Evolutionary conservation across 768 basidiomycete species (phyloP).

Genomic region (Hebeloma cylindrosporum): DNA sequence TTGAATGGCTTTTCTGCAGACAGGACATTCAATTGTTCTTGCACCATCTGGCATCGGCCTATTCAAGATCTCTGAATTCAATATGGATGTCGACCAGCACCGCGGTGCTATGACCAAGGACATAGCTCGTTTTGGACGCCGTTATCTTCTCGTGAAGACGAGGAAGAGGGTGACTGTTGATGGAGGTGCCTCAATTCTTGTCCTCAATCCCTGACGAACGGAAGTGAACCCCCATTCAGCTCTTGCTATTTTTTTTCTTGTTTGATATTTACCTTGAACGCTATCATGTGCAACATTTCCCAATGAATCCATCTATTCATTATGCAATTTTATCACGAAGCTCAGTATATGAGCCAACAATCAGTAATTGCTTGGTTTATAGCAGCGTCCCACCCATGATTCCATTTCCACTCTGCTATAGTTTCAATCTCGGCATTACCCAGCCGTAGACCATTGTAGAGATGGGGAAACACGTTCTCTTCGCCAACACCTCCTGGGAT

Average conservation of each 20-base stretch:
- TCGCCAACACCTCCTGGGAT: slow-evolving; percentile 43
- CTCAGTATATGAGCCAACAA: slow-evolving; percentile 27
- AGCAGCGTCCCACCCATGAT: slow-evolving; percentile 19
- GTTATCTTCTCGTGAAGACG: slow-evolving; percentile 61
- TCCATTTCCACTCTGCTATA: slow-evolving; percentile 27
- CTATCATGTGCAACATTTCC: too few species aligned
- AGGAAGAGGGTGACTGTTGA: slow-evolving; percentile 60
- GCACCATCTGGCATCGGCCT: slow-evolving; percentile 61
- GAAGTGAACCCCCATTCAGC: too few species aligned
- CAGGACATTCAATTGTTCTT: slow-evolving; percentile 68
- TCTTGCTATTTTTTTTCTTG: too few species aligned
- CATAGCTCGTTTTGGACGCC: slow-evolving; percentile 53
- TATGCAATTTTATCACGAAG: not conserved
- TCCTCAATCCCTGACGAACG: too few species aligned
- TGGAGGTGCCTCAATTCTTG: slow-evolving; percentile 62
- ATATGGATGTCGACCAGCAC: too few species aligned
- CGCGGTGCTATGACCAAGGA: too few species aligned
- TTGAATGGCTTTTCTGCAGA: slow-evolving; percentile 38
- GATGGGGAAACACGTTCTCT: slow-evolving; percentile 52
- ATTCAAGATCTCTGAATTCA: slow-evolving; percentile 23
- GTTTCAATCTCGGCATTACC: slow-evolving; percentile 48
- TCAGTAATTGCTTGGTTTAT: slow-evolving; percentile 21
- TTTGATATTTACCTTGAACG: too few species aligned
- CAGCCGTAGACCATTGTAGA: slow-evolving; percentile 47
- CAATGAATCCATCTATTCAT: not conserved